Evolutionary conservation across 2,329 filamentous ascomycete genomes (phyloP).

Genomic region (Rhynchosporium secalis): DNA sequence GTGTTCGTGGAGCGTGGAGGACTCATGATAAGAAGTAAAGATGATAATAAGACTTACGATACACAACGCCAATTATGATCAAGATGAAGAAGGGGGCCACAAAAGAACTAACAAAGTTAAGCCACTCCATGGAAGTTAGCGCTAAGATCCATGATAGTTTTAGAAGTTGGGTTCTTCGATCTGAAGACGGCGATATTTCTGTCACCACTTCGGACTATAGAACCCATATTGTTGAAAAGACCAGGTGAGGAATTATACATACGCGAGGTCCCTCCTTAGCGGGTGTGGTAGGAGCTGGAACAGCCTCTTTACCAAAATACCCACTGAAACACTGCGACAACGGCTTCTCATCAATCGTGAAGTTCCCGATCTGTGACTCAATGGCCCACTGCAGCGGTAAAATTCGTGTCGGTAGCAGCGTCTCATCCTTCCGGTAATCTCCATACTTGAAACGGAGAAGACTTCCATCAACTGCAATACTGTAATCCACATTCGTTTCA

Average conservation of each 20-base stretch:
- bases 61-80: conserved; percentile 35
- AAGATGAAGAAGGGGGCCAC: conserved; percentile 34
- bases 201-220: no score
- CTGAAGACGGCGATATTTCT: no score
- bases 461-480: conserved; percentile 28
- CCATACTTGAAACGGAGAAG: conserved; percentile 12
- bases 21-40: not conserved
- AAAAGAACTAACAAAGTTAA: conserved; percentile 17
- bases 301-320: conserved; percentile 14
- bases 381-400: conserved; percentile 34
- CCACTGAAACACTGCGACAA: conserved; percentile 28
- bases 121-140: no score
- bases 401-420: conserved; percentile 17
- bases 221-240: no score
- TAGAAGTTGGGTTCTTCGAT: no score
- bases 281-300: not conserved
- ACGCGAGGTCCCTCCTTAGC: not conserved
- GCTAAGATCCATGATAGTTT: no score
- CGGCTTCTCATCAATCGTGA: conserved; percentile 25
- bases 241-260: no score
- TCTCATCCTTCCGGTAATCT: conserved; percentile 23
- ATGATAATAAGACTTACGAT: conserved; percentile 16
- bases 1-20: not conserved
- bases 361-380: conserved; percentile 29
- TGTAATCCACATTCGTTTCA: conserved; percentile 32